Base-by-base conservation (phyloP, 2,329 filamentous ascomycete species). In the Ophiocordyceps australis region DNA sequence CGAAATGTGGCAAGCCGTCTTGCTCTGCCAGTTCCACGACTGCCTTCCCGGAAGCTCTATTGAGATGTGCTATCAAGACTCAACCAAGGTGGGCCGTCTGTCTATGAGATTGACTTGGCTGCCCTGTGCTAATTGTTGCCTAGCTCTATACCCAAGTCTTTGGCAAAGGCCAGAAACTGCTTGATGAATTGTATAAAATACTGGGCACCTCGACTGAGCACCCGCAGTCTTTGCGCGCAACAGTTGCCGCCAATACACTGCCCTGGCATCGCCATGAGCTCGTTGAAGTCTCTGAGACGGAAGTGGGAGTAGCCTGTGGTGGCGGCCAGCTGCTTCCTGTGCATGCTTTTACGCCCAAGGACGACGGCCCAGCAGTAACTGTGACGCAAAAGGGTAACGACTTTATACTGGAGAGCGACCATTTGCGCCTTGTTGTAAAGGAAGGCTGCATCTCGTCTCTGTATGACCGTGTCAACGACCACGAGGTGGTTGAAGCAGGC, bases 21-120 rank as follows among this genome's bases (percentile, higher is more conserved):
- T 95, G 14, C 67, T 95, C 15, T 95, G 86, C 37, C 89, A 98
- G 42, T 98, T 98, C 61, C 89, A 98, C 37, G 89, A 98, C 46
- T 95, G 89, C 46, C 62, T 98, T 26, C 89, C 89, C 1, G 89
- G 89, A 29, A 94, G 82, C 45, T 80, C 73, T 18, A 95, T 98
- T 39, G 85, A 91, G 49, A 94, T 95, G 83, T 93, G 83, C 49
- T 95, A 95, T 41, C 81, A 92, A 46, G 89, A 98, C 45, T 92
- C 85, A 4, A 78, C 93, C 44, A 67, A 83, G 54, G 67, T 70
- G 49, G 46, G 53, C 19, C 11, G 4, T 23, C 12, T 10, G 17
- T 20, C 14, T 17, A n/a, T n/a, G n/a, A n/a, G n/a, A n/a, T 14
- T 5, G 20, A 14, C 9, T 26, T 3, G 15, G 10, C 9, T 14